Evolutionary conservation across 495 filamentous ascomycete species (phyloP), one percentile per base, ranked within the genome.

Genomic region (Aspergillus avenaceus): DNA sequence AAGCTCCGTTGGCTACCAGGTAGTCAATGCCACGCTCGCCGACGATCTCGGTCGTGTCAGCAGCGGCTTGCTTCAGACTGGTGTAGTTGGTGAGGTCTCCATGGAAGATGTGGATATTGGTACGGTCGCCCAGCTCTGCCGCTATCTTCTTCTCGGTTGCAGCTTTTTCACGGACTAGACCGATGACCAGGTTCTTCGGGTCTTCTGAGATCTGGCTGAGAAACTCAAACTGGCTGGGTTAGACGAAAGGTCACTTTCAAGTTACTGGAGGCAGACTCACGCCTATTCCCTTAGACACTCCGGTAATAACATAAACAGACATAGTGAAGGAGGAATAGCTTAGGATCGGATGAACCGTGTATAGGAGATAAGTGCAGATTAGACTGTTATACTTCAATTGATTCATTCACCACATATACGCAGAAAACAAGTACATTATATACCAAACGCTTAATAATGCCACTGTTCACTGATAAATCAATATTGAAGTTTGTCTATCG

Each of bases 281-380:
- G 0, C 73, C 71, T n/a, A 74, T 45, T 7, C 70, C 71, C 38
- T 56, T 62, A 0, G 66, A 70, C 9, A 56, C 71, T 22, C 72
- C 71, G 9, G 66, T 63, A 29, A 72, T 50, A 14, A 69, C 49
- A 43, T 67, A 72, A 9, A 55, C 56, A 55, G 69, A 41, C 69
- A 71, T 72, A 9, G 16, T 62, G 32, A 53, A 88, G 87, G 11
- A n/a, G n/a, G n/a, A n/a, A n/a, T n/a, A n/a, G n/a, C n/a, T n/a
- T n/a, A n/a, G n/a, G n/a, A n/a, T n/a, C n/a, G n/a, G n/a, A n/a
- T n/a, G n/a, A n/a, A n/a, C n/a, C n/a, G n/a, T n/a, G n/a, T n/a
- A n/a, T n/a, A n/a, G n/a, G n/a, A n/a, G n/a, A n/a, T n/a, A n/a
- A n/a, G n/a, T n/a, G n/a, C n/a, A n/a, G n/a, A n/a, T n/a, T n/a